These are phyloP conservation scores for Ceratocystis ficicola DNA, from an alignment of 2,329 filamentous ascomycete genomes.

Conservation along the genomic window DNA sequence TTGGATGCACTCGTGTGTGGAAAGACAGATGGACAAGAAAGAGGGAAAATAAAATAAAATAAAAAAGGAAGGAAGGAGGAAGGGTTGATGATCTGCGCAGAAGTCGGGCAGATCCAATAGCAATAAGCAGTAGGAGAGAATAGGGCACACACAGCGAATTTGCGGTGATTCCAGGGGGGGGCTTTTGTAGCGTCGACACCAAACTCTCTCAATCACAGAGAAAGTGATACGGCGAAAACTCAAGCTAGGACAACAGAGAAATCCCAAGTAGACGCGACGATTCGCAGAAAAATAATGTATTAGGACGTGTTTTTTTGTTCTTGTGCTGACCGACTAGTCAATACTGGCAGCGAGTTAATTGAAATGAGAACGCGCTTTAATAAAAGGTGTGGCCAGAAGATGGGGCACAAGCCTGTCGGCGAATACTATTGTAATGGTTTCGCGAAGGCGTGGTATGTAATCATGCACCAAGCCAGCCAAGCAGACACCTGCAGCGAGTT, in stretches of 20 bases:
- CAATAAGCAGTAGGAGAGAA: not conserved
- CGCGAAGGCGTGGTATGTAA: not conserved
- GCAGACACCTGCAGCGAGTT: not conserved
- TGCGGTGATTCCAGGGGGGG: not conserved
- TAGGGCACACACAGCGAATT: conserved; percentile 3
- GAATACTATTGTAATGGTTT: not conserved
- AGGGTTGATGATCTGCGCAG: not conserved
- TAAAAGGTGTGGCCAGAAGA: not conserved
- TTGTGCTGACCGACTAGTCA: not conserved
- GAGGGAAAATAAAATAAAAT: not conserved
- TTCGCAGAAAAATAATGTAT: not conserved
- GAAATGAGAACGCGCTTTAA: not conserved
- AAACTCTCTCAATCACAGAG: not conserved
- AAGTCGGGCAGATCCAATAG: conserved; percentile 1
- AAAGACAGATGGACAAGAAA: not conserved
- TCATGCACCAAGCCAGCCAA: not conserved
- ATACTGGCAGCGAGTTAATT: not conserved
- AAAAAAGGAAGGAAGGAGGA: not conserved
- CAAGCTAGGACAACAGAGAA: not conserved
- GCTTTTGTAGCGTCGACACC: conserved; percentile 4
- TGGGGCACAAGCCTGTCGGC: not conserved
- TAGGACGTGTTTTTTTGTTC: not conserved
- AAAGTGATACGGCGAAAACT: not conserved
- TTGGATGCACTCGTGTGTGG: not conserved
- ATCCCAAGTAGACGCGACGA: not conserved